phyloP scores from a whole-genome alignment of 768 basidiomycete genomes.

The Suillus brevipes region DNA sequence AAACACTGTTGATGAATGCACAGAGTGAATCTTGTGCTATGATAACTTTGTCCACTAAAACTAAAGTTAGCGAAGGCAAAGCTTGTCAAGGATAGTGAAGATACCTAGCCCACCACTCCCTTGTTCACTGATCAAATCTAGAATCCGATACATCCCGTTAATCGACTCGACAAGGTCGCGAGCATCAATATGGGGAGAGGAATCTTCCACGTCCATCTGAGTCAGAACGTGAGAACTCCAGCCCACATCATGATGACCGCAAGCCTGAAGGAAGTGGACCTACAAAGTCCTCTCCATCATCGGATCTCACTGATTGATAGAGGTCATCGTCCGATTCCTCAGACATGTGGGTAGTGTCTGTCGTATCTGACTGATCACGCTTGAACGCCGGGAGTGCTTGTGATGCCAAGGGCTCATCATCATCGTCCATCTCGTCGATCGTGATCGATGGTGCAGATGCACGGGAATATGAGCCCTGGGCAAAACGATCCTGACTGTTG shows the following conservation, averaged over 20 bases:
- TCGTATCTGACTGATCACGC: neutral
- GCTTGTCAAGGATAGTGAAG: neutral
- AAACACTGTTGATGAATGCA: conserved; percentile 47
- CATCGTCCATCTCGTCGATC: conserved; percentile 4
- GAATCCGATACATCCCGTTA: conserved; percentile 50
- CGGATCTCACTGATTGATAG: neutral
- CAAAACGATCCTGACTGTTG: neutral
- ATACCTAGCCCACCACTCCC: conserved; percentile 54
- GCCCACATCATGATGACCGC: conserved; percentile 3
- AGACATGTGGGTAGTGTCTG: neutral
- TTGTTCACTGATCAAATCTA: conserved; percentile 54
- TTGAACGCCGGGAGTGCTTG: neutral
- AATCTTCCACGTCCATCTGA: conserved; percentile 25
- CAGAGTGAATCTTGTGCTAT: conserved; percentile 53
- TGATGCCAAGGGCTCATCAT: conserved; percentile 6
- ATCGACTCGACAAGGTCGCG: conserved; percentile 32
- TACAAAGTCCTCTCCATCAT: neutral
- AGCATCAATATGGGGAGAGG: conserved; percentile 13
- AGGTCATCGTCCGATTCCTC: conserved; percentile 1
- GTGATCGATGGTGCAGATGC: neutral
- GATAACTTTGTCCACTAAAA: conserved; percentile 60
- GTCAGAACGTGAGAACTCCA: neutral
- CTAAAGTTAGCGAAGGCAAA: neutral
- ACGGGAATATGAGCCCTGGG: conserved; percentile 6
- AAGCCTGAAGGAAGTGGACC: neutral